Base-by-base conservation (phyloP, 768 basidiomycete genomes). In the Dendrothele bispora region DNA sequence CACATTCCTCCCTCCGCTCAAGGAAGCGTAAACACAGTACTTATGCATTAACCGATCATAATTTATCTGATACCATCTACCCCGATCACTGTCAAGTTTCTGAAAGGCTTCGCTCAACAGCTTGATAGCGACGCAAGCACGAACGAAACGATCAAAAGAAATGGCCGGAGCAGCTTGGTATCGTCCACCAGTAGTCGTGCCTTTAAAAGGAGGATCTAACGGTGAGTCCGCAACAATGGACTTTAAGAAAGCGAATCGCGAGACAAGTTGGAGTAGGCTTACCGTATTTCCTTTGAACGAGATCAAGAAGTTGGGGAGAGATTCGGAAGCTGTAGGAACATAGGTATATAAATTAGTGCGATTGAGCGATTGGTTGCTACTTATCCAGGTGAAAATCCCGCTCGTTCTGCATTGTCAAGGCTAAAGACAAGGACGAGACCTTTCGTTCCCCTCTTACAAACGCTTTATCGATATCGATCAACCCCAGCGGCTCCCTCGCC, bases 121-220 rank as follows among this genome's bases (percentile, higher is more conserved):
- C 69, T 86, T 89, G 51, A 90, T 77, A 10, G 82, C 84, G 49
- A 93, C 90, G 56, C 90, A 92, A 20, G 87, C 88, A 46, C 90
- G 80, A 21, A 92, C 86, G 71, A 92, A 92, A 53, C 89, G 85
- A 63, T 91, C 91, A 58, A 92, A 92, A 4, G 83, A 78, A 69
- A 92, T 89, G 0, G 88, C 88, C 1, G 75, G 68, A 8, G 65
- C 17, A 3, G 71, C 62, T 3, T 57, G 67, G 1, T 63, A 66
- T 27, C 60, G 58, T 30, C 60, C 63, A 27, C 59, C 58, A 11
- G 70, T 53, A 21, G 70, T 62, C 15, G 74, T 65, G 32, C 80
- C 85, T 88, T 80, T 77, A 54, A 76, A 63, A 64, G 49, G 49
- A 55, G 58, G 64, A 71, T 65, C 57, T 63, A 57, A 48, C 21